Percentiles rank a stretch among this genome's conserved stretches.
Evolutionary conservation across 2,329 filamentous ascomycete genomes (phyloP).

Genomic region (Xylariaceae sp.): DNA sequence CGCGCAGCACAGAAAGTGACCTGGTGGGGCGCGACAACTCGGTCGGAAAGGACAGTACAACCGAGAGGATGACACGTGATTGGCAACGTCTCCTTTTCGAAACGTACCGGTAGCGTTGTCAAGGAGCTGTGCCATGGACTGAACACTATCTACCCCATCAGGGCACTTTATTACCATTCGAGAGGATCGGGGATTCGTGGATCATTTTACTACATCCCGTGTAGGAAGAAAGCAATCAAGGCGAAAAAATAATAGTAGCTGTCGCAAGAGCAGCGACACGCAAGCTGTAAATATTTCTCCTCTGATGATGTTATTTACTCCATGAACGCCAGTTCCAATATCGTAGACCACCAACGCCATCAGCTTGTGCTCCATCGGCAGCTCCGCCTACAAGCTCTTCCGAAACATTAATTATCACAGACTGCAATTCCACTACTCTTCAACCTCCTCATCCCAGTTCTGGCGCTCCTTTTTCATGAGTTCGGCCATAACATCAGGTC

Average conservation of each 20-base stretch:
- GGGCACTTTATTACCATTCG: too few species aligned
- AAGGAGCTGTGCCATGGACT: not conserved
- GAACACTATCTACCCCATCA: too few species aligned
- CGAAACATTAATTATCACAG: not conserved
- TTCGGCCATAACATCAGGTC: slow-evolving; percentile 65
- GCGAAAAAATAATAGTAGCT: not conserved
- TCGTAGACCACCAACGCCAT: slow-evolving; percentile 14
- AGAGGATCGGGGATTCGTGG: too few species aligned
- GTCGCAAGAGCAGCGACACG: not conserved
- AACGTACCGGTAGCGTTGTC: not conserved
- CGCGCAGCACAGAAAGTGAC: too few species aligned
- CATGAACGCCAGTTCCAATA: slow-evolving; percentile 16
- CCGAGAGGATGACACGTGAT: too few species aligned
- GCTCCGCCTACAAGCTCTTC: not conserved
- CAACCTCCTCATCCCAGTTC: slow-evolving; percentile 75
- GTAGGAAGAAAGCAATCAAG: not conserved
- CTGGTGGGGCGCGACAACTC: too few species aligned
- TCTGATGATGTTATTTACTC: not conserved
- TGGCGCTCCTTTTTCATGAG: slow-evolving; percentile 73
- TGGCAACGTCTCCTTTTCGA: too few species aligned
- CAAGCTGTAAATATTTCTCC: not conserved
- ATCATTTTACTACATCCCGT: not conserved
- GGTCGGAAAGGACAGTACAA: too few species aligned
- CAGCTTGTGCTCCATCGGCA: not conserved
- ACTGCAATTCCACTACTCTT: slow-evolving; percentile 48